Evolutionary conservation across 208 protist genomes (phyloP).

Genomic region (Trypanosoma avium): DNA sequence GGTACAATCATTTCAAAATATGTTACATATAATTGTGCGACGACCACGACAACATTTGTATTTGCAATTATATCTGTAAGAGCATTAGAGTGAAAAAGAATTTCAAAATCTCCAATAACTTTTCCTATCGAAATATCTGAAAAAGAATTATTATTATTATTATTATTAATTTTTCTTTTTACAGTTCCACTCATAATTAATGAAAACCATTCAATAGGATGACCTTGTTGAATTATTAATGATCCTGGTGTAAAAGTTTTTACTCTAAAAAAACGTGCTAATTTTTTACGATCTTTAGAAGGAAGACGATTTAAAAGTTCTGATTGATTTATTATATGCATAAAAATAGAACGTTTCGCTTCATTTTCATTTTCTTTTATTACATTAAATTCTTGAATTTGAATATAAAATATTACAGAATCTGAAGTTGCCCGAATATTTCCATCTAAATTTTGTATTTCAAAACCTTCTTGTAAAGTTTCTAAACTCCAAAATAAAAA

Average conservation of each 20-base stretch:
- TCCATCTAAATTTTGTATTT: constrained; percentile 38
- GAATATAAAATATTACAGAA: constrained; percentile 44
- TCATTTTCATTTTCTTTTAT: constrained; percentile 55
- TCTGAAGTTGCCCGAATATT: constrained; percentile 33
- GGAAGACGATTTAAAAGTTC: constrained; percentile 47
- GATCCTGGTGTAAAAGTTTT: constrained; percentile 41
- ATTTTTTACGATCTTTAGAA: constrained; percentile 32
- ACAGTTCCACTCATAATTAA: constrained; percentile 72
- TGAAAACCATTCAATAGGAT: constrained; percentile 76
- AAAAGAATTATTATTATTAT: not conserved
- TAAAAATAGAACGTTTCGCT: constrained; percentile 43
- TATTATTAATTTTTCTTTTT: constrained; percentile 6
- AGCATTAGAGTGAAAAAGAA: constrained; percentile 9
- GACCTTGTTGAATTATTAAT: constrained; percentile 40
- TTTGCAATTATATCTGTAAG: constrained; percentile 15
- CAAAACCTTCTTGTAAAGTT: constrained; percentile 56
- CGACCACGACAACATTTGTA: constrained; percentile 7
- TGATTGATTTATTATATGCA: constrained; percentile 54
- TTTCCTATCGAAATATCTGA: not conserved
- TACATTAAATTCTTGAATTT: constrained; percentile 46
- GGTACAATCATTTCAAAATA: constrained; percentile 15
- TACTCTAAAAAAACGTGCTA: constrained; percentile 65
- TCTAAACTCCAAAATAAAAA: constrained; percentile 30
- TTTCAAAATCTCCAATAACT: constrained; percentile 21
- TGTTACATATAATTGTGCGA: constrained; percentile 10